A percentile compares a stretch with the other conserved stretches of the same genome.
Evolutionary conservation across 257 asterid genomes (phyloP).

Genomic region (Handroanthus guayacan): DNA sequence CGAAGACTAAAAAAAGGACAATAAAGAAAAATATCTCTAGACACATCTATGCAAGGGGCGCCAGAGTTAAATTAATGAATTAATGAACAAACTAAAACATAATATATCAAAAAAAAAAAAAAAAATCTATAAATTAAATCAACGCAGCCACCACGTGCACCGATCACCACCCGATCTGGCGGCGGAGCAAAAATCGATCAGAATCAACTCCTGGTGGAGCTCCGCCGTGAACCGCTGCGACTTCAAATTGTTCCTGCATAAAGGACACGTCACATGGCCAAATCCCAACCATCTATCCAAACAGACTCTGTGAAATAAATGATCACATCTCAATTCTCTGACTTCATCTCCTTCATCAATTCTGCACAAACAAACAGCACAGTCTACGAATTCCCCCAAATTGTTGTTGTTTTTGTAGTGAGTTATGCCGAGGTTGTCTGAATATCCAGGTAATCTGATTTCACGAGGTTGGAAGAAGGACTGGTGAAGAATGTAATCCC

Average conservation of each 20-base stretch:
- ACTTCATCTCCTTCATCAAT: constrained; percentile 42
- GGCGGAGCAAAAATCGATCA: constrained; percentile 28
- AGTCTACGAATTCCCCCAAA: constrained; percentile 12
- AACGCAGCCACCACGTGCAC: constrained; percentile 46
- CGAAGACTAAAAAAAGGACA: no score
- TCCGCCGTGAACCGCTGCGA: constrained; percentile 31
- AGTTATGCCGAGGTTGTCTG: neutral
- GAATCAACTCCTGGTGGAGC: constrained; percentile 32
- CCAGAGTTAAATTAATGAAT: neutral
- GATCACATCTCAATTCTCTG: constrained; percentile 36
- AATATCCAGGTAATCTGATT: neutral
- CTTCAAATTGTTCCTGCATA: constrained; percentile 37
- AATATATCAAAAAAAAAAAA: no score
- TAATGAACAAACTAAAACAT: neutral
- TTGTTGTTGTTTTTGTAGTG: neutral
- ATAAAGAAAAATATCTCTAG: no score
- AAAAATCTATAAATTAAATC: neutral
- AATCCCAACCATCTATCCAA: constrained; percentile 44
- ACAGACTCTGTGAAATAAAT: constrained; percentile 40
- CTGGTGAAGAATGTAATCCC: constrained; percentile 32
- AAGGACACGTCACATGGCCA: constrained; percentile 41
- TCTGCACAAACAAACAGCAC: constrained; percentile 42
- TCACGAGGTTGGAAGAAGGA: constrained; percentile 37
- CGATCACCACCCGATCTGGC: constrained; percentile 17
- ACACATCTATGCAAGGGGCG: no score